Evolutionary conservation across 164 flowering plant genomes (phyloP), one percentile per base, ranked within the genome.

Genomic region (Vitis riparia): DNA sequence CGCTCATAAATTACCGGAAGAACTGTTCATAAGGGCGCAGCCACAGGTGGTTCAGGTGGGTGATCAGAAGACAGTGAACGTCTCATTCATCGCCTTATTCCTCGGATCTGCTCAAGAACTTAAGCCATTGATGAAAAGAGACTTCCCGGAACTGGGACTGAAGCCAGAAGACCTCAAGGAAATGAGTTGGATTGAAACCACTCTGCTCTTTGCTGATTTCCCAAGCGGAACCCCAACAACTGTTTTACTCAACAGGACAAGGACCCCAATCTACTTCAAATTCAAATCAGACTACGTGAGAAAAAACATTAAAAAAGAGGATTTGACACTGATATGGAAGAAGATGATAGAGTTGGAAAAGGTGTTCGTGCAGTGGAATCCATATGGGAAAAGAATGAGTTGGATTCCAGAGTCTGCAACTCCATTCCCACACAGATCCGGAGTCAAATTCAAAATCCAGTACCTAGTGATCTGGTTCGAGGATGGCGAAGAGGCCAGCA

Each of bases 351-450:
- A 67, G 44, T 76, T 67, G 15, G 71, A 68, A 11, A 8, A 16
- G 19, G 75, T n/a, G 3, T 55, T 65, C 55, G 23, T 79, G 51
- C 69, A 74, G 10, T 65, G 79, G 75, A 75, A 68, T 44, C 81
- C 81, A 12, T 82, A 56, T 30, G 83, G 83, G 0, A 83, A 81
- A 29, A 70, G 52, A 30, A 82, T 79, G 83, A 57, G 62, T 30
- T 59, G 69, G 55, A 77, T 82, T 29, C 13, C 73, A 1, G 83
- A 75, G 30, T 51, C 73, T 7, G 69, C 75, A 8, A n/a, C 66
- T 17, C 83, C 85, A 1, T 82, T 79, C 47, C 85, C 85, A 0
- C 81, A 82, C 48, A 69, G 83, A 49, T 68, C 57, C 4, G 82
- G 81, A 1, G 75, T 72, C 47, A 9, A 77, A 47, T 82, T 67